phyloP scores from a whole-genome alignment of 768 basidiomycete genomes.

The Mycena sanguinolenta region DNA sequence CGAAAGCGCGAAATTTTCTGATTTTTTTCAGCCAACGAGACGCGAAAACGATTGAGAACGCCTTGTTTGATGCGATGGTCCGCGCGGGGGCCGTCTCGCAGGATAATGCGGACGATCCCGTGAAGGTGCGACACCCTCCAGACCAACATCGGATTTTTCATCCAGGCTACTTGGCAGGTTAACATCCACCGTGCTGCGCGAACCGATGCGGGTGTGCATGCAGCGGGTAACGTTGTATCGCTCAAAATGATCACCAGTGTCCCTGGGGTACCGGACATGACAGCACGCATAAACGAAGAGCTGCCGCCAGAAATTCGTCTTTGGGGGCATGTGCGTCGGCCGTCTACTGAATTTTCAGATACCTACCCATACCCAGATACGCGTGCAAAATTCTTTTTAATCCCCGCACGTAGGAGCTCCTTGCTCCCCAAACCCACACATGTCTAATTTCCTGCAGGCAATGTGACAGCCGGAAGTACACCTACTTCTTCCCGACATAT shows the following conservation, averaged over 20 bases:
- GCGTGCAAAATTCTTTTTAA: conserved; percentile 88
- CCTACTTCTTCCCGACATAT: conserved; percentile 96
- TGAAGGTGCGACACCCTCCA: conserved; percentile 69
- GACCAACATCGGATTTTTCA: neutral
- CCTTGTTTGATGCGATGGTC: conserved; percentile 88
- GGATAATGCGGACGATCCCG: conserved; percentile 92
- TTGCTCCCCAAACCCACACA: conserved; percentile 27
- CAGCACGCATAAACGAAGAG: conserved; percentile 82
- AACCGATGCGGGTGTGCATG: conserved; percentile 98
- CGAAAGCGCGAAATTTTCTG: neutral
- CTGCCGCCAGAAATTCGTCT: conserved; percentile 93
- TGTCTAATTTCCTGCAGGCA: conserved; percentile 58
- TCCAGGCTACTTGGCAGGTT: conserved; percentile 57
- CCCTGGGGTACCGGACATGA: conserved; percentile 79
- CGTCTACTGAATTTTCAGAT: neutral
- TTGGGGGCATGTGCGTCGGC: conserved; percentile 84
- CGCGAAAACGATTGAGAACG: conserved; percentile 88
- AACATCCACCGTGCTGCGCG: conserved; percentile 89
- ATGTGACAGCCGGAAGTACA: conserved; percentile 97
- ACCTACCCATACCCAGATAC: conserved; percentile 55
- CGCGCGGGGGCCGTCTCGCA: conserved; percentile 93
- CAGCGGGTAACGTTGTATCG: conserved; percentile 93
- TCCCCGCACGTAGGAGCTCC: conserved; percentile 69
- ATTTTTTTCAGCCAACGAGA: conserved; percentile 73
- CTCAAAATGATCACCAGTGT: conserved; percentile 89